A percentile compares a stretch with the other conserved stretches of the same genome.
phyloP scores from a whole-genome alignment of 371 early-diverging fungal genomes.

The Umbelopsis sp. region DNA sequence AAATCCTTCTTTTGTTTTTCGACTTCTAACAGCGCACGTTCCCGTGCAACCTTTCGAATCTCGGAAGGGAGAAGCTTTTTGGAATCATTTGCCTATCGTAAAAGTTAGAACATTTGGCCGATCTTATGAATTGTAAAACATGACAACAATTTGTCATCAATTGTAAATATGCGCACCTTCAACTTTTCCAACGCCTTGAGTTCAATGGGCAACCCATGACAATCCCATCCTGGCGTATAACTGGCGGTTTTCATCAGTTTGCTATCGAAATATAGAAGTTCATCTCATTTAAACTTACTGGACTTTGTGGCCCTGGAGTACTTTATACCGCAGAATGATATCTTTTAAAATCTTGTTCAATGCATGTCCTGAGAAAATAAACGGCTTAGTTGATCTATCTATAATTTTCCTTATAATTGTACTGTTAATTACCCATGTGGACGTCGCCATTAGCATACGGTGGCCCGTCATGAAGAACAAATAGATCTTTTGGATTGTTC shows the following conservation, averaged over 20 bases:
- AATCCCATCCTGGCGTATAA: constrained; percentile 96
- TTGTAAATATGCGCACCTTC: constrained; percentile 35
- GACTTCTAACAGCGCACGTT: constrained; percentile 71
- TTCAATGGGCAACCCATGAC: constrained; percentile 97
- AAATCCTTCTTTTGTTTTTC: constrained; percentile 71
- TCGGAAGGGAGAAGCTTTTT: constrained; percentile 51
- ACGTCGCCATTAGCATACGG: constrained; percentile 97
- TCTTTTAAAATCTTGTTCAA: constrained; percentile 96
- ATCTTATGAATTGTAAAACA: too few relatives aligned
- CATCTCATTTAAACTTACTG: constrained; percentile 48
- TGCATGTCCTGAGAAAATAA: constrained; percentile 74
- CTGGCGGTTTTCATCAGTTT: constrained; percentile 28
- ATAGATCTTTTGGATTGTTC: constrained; percentile 67
- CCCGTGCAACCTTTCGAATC: constrained; percentile 71
- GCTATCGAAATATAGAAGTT: neutral
- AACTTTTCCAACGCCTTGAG: constrained; percentile 82
- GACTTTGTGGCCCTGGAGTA: constrained; percentile 86
- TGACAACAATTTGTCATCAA: too few relatives aligned
- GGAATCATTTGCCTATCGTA: neutral
- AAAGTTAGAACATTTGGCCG: neutral
- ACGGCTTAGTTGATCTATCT: constrained; percentile 1
- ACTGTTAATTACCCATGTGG: constrained; percentile 68
- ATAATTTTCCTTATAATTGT: neutral
- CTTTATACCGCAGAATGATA: constrained; percentile 84
- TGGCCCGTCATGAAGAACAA: constrained; percentile 95